Evolutionary conservation across 2,329 filamentous ascomycete genomes (phyloP), one percentile per base, ranked within the genome.

Genomic region (Paecilomyces variotii): DNA sequence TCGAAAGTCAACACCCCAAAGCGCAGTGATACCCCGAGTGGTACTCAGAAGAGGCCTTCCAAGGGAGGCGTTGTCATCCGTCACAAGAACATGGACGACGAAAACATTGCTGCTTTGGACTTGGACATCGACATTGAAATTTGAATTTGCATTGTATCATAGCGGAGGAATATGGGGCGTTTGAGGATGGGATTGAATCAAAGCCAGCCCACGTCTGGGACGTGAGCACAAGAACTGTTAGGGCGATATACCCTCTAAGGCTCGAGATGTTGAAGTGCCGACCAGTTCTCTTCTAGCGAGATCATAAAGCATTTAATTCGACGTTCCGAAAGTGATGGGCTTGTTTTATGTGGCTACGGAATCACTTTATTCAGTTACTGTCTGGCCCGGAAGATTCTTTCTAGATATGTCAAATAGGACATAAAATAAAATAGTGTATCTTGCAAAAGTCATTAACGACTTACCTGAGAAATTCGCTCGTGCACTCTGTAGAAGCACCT

Each of bases 91-190:
- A 88, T 89, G 79, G 92, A 96, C 62, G 94, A 97, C 70, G 94
- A 97, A 69, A 88, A 97, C 58, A 93, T 97, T 73, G 91, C 88
- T 1, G 83, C 86, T 27, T 79, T 97, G 78, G 94, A 97, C 72
- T 77, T 97, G 66, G 93, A 91, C 28, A 91, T 97, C 71, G 93
- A 97, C 66, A 87, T 96, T 67, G 91, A 96, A 65, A 90, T 96
- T 65, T 90, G 78, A 60, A 32, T 12, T 56, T 32, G 28, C 30
- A 27, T 25, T 30, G 24, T 30, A 45, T 55, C 35, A 56, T 56
- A 28, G 39, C n/a, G 5, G 39, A 24, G 39, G 39, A 45, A 45
- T 55, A 60, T 27, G 9, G 58, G 58, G 60, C 51, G 12, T 50
- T 56, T 26, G 50, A 26, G 50, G 24, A 25, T 52, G n/a, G 50